A percentile compares a stretch with the other conserved stretches of the same genome.
These are phyloP conservation scores for Rhodosporidiobolus sp. DNA, from an alignment of 768 basidiomycete genomes.

Conservation along the genomic window DNA sequence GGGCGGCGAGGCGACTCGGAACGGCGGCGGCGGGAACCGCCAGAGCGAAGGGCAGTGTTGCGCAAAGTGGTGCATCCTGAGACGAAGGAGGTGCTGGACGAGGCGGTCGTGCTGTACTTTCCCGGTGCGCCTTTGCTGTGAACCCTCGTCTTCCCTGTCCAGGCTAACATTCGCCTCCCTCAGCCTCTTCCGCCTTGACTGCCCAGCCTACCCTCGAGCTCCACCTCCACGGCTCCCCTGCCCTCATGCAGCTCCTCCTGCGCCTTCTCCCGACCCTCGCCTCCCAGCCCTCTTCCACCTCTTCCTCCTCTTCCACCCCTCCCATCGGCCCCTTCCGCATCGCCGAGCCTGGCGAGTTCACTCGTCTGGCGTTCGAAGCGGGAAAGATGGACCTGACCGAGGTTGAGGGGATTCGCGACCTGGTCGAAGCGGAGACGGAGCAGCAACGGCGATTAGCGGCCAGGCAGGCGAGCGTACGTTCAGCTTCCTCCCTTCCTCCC, in stretches of 20 bases:
- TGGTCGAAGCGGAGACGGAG: constrained; percentile 86
- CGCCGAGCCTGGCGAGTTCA: constrained; percentile 85
- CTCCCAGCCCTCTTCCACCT: no score
- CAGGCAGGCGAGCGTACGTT: constrained; percentile 63
- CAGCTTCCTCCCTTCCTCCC: neutral
- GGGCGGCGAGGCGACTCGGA: neutral
- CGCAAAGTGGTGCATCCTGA: constrained; percentile 66
- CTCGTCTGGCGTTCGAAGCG: constrained; percentile 72
- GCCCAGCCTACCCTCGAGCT: constrained; percentile 77
- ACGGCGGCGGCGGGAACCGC: constrained; percentile 48
- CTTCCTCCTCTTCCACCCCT: no score
- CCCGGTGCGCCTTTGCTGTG: constrained; percentile 55
- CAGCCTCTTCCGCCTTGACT: constrained; percentile 78
- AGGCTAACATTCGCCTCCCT: neutral
- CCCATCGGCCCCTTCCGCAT: constrained; percentile 61
- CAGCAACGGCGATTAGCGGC: constrained; percentile 71
- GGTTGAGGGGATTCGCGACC: constrained; percentile 80
- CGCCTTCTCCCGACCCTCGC: constrained; percentile 56
- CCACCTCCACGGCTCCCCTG: constrained; percentile 81
- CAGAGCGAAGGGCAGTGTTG: constrained; percentile 67
- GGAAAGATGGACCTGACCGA: constrained; percentile 82
- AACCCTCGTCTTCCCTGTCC: neutral
- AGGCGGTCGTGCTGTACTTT: constrained; percentile 78
- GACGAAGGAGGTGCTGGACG: constrained; percentile 65
- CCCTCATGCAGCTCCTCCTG: constrained; percentile 70